Conservation (phyloP, 2,329 filamentous ascomycete species). For the Hypocreales sp. region DNA sequence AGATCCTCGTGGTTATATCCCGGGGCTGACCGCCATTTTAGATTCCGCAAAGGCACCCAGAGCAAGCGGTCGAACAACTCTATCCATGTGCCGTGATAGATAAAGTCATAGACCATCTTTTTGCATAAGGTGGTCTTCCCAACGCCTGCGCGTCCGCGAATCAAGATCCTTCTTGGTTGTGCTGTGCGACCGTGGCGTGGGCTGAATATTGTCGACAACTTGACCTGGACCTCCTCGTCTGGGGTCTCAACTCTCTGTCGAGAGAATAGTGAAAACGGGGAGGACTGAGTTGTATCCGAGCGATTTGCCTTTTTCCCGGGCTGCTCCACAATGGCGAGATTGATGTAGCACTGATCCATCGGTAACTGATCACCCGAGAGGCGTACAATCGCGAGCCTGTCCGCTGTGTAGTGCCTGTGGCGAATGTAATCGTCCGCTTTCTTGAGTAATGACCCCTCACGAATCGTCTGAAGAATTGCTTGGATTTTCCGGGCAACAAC, state of each 20-base stretch:
- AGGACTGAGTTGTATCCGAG: conserved; percentile 4
- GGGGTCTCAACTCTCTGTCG: conserved; percentile 12
- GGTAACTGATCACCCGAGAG: conserved; percentile 16
- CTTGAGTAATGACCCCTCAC: no score
- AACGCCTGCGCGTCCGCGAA: conserved; percentile 19
- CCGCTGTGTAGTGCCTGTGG: conserved; percentile 7
- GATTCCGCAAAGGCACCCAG: conserved; percentile 21
- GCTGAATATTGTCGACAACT: conserved; percentile 13
- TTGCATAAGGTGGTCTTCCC: conserved; percentile 26
- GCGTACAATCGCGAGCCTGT: conserved; percentile 15
- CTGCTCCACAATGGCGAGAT: conserved; percentile 19
- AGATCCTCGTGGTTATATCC: conserved; percentile 10
- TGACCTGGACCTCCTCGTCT: conserved; percentile 8
- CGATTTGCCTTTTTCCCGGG: conserved; percentile 2
- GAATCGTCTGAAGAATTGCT: conserved; percentile 6
- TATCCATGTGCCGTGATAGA: conserved; percentile 3
- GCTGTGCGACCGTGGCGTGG: conserved; percentile 6
- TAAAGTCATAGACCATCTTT: conserved; percentile 21
- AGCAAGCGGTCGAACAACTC: conserved; percentile 19
- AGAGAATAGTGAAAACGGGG: conserved; percentile 11
- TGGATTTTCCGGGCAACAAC: no score
- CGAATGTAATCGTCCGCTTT: conserved; percentile 8
- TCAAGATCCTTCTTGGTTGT: conserved; percentile 16
- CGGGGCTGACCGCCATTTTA: conserved; percentile 9
- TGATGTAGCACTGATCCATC: conserved; percentile 23